Base-by-base conservation (phyloP, 2,329 filamentous ascomycete genomes). In the Aspergillus sp. region DNA sequence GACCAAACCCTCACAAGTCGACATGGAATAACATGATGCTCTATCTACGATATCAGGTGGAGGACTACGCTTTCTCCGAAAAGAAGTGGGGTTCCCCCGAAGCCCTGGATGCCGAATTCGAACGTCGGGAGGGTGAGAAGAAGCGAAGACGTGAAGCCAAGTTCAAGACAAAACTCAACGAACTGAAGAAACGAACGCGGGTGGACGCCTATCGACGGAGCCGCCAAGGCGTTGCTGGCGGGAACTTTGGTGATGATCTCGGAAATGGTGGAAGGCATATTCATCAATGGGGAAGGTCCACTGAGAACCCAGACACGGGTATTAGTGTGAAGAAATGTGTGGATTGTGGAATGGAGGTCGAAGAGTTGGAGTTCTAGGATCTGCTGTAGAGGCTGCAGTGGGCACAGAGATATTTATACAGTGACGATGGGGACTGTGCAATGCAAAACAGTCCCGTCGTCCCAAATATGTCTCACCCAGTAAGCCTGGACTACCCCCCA, bases 1-100 rank as follows among this genome's bases (percentile, higher is more conserved):
- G 87, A 32, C 93, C 94, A 1, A 99, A 99, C 64, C 94, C 94
- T 0, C 94, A 96, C 74, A 96, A 96, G 70, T 85, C 88, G 0
- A 91, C 92, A 53, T 99, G 91, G 90, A 91, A 96, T 71, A 90
- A 95, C 76, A 99, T 99, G 94, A 96, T 96, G 87, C 82, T 99
- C 2, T 99, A 94, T 68, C 79, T 99, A 19, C 87, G 94, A 1
- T 95, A 85, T 55, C 94, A 99, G 67, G 89, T 99, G 2, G 94
- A 99, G 67, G 90, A 91, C 51, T 96, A 96, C 67, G 94, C 93
- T 0, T 87, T 97, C 26, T 30, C 26, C 26, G 26, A 30, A 1
- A 85, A 84, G 59, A 96, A 96, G 75, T 99, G 94, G 94, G 94
- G 94, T 0, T 90, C 87, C 0, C 74, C 89, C 0, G 91, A 94